Conservation (phyloP, 75 land plant genomes). For the Pinus tabuliformis region DNA sequence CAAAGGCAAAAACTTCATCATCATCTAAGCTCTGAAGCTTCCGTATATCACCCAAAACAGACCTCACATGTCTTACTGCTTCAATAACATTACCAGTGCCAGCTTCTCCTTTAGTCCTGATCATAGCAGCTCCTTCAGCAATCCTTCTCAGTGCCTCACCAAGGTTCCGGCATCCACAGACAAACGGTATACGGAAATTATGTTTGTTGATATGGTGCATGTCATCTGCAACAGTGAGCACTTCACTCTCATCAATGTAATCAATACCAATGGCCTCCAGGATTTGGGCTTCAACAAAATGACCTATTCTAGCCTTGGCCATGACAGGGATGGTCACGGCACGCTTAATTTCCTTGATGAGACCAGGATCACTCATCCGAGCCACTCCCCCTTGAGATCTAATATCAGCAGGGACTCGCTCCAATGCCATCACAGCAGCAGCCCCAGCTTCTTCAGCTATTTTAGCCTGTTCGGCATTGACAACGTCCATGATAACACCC, state of each 20-base stretch:
- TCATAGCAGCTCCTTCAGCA: constrained; percentile 85
- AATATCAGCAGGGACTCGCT: constrained; percentile 82
- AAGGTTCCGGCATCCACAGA: constrained; percentile 77
- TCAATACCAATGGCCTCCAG: constrained; percentile 83
- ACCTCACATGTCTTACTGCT: constrained; percentile 83
- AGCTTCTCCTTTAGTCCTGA: constrained; percentile 92
- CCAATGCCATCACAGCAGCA: constrained; percentile 77
- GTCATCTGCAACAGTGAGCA: constrained; percentile 81
- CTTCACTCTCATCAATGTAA: constrained; percentile 89
- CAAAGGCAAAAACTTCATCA: constrained; percentile 73
- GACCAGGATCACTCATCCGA: constrained; percentile 75
- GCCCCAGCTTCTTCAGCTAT: constrained; percentile 87
- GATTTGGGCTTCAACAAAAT: constrained; percentile 87
- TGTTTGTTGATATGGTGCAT: constrained; percentile 91
- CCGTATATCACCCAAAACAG: constrained; percentile 66
- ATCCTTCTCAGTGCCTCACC: constrained; percentile 74
- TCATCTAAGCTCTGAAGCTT: constrained; percentile 63
- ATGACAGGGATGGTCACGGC: constrained; percentile 83
- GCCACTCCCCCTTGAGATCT: constrained; percentile 80
- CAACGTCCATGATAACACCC: constrained; percentile 86
- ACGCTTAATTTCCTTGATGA: constrained; percentile 82
- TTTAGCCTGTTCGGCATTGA: constrained; percentile 69
- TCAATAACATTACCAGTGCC: constrained; percentile 92
- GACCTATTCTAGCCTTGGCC: constrained; percentile 89
- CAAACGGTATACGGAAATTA: constrained; percentile 77